phyloP scores from a whole-genome alignment of 202 grass and related monocot genomes.

The Schoenoplectus tabernaemontani region DNA sequence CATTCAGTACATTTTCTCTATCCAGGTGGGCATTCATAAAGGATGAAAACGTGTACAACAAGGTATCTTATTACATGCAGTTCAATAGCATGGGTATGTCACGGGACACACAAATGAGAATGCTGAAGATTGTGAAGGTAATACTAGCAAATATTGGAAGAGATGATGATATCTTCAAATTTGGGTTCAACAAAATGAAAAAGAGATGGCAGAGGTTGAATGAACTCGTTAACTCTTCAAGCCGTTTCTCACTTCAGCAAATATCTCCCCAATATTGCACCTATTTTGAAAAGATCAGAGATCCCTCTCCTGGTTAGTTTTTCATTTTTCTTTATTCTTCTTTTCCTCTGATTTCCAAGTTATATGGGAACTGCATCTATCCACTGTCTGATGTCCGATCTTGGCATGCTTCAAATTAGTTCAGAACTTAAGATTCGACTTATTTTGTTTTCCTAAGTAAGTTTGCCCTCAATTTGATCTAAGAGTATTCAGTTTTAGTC shows the following conservation, averaged over 20 bases:
- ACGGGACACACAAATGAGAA: constrained; percentile 60
- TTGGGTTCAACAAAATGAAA: constrained; percentile 38
- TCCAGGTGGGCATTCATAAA: constrained; percentile 75
- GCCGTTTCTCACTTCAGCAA: constrained; percentile 54
- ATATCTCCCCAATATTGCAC: constrained; percentile 47
- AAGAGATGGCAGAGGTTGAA: constrained; percentile 44
- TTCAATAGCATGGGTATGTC: constrained; percentile 54
- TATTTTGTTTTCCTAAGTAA: no score
- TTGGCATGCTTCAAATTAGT: neutral
- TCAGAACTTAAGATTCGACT: no score
- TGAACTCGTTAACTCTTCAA: constrained; percentile 33
- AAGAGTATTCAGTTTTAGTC: no score
- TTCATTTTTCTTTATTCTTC: no score
- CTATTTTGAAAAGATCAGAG: constrained; percentile 43
- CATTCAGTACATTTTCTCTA: neutral
- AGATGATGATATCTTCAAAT: constrained; percentile 54
- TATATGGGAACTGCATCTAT: no score
- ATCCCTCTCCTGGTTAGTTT: constrained; percentile 51
- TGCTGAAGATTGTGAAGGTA: constrained; percentile 39
- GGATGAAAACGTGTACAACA: constrained; percentile 38
- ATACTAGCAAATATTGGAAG: constrained; percentile 38
- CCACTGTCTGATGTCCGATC: no score
- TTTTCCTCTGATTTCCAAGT: no score
- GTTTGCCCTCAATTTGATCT: no score
- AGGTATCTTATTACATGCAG: neutral